Conservation (phyloP, 208 protist genomes). For the Leishmania gerbilli region DNA sequence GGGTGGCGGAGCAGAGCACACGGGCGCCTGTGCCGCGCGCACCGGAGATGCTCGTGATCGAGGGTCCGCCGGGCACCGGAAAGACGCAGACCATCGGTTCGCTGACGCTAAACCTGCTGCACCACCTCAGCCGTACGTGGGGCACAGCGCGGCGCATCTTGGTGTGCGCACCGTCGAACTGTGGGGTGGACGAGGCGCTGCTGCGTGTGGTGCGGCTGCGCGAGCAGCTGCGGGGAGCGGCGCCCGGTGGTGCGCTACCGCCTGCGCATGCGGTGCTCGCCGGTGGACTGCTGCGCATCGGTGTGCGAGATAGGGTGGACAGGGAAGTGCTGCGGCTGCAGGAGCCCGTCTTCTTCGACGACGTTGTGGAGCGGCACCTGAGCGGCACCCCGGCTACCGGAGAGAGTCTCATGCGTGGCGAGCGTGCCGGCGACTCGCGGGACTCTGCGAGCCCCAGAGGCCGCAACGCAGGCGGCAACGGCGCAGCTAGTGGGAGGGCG, state of each 20-base stretch:
- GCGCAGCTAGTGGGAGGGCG: background rate
- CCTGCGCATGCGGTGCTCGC: slow-evolving; percentile 16
- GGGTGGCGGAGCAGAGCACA: slow-evolving; percentile 6
- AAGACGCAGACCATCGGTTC: slow-evolving; percentile 90
- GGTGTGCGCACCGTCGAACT: slow-evolving; percentile 87
- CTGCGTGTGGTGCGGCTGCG: slow-evolving; percentile 62
- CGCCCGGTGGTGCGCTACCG: background rate
- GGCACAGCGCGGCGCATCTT: slow-evolving; percentile 43
- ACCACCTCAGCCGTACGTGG: slow-evolving; percentile 32
- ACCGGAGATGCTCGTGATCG: slow-evolving; percentile 73
- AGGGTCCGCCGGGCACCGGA: slow-evolving; percentile 89
- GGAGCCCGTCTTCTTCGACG: slow-evolving; percentile 73
- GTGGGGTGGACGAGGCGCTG: slow-evolving; percentile 84
- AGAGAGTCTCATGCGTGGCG: background rate
- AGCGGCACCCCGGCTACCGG: background rate
- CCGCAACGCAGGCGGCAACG: background rate
- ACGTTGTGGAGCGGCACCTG: slow-evolving; percentile 31
- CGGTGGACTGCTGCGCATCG: slow-evolving; percentile 54
- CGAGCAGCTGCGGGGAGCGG: slow-evolving; percentile 17
- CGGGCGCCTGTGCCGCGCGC: slow-evolving; percentile 5
- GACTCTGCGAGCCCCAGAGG: no score
- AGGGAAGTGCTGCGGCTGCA: slow-evolving; percentile 45
- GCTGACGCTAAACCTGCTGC: slow-evolving; percentile 73
- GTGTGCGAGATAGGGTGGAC: slow-evolving; percentile 65
- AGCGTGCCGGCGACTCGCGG: background rate